phyloP scores from a whole-genome alignment of 495 filamentous ascomycete genomes.

The Haplographium delicatum region DNA sequence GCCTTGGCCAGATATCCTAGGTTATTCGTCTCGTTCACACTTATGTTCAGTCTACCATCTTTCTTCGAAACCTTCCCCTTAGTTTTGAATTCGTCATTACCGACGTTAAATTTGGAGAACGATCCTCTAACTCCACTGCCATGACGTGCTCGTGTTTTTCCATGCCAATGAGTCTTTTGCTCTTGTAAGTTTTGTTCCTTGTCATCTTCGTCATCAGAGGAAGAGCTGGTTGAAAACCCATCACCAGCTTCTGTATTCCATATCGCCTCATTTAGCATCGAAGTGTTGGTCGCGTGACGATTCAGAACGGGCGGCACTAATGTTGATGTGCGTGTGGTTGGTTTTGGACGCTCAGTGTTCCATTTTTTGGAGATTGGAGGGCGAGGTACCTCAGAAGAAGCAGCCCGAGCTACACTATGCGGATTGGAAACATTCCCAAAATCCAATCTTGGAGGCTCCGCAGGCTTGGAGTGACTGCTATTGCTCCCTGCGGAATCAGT shows the following conservation, averaged over 20 bases:
- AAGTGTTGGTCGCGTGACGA: slow-evolving; percentile 15
- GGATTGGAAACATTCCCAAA: too few relatives aligned
- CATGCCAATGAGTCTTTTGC: neutral
- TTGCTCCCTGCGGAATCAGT: neutral
- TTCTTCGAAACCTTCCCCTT: slow-evolving; percentile 59
- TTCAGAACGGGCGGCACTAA: neutral
- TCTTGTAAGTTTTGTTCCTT: neutral
- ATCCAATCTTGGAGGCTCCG: neutral
- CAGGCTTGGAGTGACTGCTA: neutral
- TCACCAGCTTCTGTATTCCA: slow-evolving; percentile 1
- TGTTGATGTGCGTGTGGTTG: slow-evolving; percentile 12
- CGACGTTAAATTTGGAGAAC: slow-evolving; percentile 46
- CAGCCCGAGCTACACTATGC: neutral
- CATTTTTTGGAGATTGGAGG: slow-evolving; percentile 14
- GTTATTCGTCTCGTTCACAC: slow-evolving; percentile 55
- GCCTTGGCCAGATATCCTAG: slow-evolving; percentile 64
- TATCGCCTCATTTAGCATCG: slow-evolving; percentile 16
- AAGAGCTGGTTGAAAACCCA: slow-evolving; percentile 7
- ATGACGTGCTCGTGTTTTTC: neutral
- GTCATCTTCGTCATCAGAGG: slow-evolving; percentile 6
- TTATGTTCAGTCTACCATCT: slow-evolving; percentile 67
- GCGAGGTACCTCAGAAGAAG: neutral
- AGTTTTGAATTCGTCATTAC: slow-evolving; percentile 59
- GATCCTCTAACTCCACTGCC: neutral
- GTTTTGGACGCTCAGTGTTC: slow-evolving; percentile 18